phyloP scores from a whole-genome alignment of 225 moss, liverwort and hornwort genomes.

The Physcomitrellopsis africana region DNA sequence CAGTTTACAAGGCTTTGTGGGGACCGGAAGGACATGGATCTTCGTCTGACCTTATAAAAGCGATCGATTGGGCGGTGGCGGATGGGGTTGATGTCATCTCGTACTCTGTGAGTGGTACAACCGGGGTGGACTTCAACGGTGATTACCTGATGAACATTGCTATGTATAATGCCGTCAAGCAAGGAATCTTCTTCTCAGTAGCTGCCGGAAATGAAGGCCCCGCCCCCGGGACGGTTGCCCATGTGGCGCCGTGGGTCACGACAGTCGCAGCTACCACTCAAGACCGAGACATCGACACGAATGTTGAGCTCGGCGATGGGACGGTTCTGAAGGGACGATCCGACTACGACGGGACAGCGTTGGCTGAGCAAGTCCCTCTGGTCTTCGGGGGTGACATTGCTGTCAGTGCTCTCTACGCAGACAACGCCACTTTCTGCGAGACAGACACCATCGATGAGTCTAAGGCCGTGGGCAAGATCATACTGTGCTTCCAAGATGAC shows the following conservation, averaged over 20 bases:
- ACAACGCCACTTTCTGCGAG: neutral
- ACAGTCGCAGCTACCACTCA: constrained; percentile 57
- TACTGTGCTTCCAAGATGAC: neutral
- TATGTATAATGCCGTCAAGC: constrained; percentile 46
- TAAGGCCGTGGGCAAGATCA: neutral
- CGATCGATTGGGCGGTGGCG: constrained; percentile 20
- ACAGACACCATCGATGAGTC: neutral
- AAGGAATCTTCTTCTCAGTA: constrained; percentile 47
- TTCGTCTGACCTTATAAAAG: neutral
- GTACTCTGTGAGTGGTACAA: constrained; percentile 49
- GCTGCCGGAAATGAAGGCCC: constrained; percentile 58
- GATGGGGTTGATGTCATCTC: constrained; percentile 47
- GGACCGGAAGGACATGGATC: neutral
- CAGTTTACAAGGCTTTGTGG: constrained; percentile 1
- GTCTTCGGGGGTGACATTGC: neutral
- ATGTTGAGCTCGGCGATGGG: constrained; percentile 40
- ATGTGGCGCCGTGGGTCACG: constrained; percentile 63
- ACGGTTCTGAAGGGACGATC: neutral
- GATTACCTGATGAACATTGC: constrained; percentile 30
- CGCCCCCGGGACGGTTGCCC: constrained; percentile 29
- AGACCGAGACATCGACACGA: constrained; percentile 44
- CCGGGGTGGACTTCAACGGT: constrained; percentile 10
- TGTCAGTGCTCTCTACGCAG: neutral
- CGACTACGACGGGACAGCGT: neutral
- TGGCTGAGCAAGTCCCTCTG: neutral